Percentiles rank a stretch among this genome's conserved stretches.
phyloP scores from a whole-genome alignment of 768 basidiomycete genomes.

The Tricholoma saponaceum region DNA sequence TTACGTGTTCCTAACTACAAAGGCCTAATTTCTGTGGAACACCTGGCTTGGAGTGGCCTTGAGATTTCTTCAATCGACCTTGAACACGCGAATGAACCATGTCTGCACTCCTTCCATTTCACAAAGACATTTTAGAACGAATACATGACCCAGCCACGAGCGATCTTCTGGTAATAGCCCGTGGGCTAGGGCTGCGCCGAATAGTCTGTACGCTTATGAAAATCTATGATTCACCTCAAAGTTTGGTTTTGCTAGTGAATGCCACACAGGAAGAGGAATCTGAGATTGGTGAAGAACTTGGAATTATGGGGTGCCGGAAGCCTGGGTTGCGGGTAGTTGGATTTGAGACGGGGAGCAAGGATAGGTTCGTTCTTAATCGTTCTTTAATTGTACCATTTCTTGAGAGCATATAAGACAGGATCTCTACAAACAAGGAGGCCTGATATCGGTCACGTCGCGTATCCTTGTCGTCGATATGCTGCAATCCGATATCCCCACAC shows the following conservation, averaged over 20 bases:
- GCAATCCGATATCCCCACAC: slow-evolving; percentile 76
- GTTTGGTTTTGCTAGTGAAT: slow-evolving; percentile 81
- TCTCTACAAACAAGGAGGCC: slow-evolving; percentile 83
- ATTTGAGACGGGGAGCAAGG: slow-evolving; percentile 75
- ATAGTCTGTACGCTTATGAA: slow-evolving; percentile 86
- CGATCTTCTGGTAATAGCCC: slow-evolving; percentile 76
- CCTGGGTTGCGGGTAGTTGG: slow-evolving; percentile 82
- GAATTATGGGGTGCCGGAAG: slow-evolving; percentile 85
- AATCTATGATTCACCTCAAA: slow-evolving; percentile 86
- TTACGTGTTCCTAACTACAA: neutral
- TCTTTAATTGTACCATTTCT: neutral
- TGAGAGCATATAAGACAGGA: slow-evolving; percentile 53
- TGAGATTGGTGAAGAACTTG: slow-evolving; percentile 89
- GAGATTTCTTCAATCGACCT: neutral
- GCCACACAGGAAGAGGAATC: slow-evolving; percentile 84
- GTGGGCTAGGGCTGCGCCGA: slow-evolving; percentile 84
- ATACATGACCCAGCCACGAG: slow-evolving; percentile 72
- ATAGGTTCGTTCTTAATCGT: slow-evolving; percentile 49
- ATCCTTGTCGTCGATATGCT: slow-evolving; percentile 96
- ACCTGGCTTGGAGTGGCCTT: neutral
- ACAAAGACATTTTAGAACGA: slow-evolving; percentile 61
- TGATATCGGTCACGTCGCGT: slow-evolving; percentile 89
- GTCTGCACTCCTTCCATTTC: slow-evolving; percentile 58
- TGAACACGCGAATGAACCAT: slow-evolving; percentile 20
- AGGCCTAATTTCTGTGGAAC: neutral